Conservation (phyloP, 148 eudicot species). For the Amaranthus palmeri region DNA sequence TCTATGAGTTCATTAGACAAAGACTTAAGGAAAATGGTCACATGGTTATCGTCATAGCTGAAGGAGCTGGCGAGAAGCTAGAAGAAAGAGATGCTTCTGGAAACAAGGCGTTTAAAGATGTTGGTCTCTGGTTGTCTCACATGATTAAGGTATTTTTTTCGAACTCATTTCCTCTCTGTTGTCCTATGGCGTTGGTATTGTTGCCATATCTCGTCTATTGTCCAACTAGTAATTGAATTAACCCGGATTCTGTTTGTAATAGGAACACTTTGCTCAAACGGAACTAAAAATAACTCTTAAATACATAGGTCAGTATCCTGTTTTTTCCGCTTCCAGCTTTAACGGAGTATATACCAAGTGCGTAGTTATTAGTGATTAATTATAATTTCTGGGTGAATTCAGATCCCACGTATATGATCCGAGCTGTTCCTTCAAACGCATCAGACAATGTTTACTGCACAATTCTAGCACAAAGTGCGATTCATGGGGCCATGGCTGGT, state of each 20-base stretch:
- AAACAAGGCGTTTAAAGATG: constrained; percentile 67
- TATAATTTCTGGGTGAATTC: constrained; percentile 12
- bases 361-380: neutral
- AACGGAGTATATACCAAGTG: neutral
- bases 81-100: constrained; percentile 72
- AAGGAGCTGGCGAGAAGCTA: constrained; percentile 79
- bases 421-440: constrained; percentile 84
- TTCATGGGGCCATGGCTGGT: constrained; percentile 96
- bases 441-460: constrained; percentile 88
- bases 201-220: no score
- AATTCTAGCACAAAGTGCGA: constrained; percentile 84
- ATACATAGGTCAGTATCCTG: constrained; percentile 58
- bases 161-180: neutral
- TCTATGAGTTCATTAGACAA: constrained; percentile 61
- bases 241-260: constrained; percentile 16
- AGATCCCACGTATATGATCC: constrained; percentile 96
- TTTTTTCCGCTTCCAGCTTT: neutral
- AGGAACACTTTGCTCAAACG: constrained; percentile 61
- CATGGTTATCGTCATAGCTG: constrained; percentile 91
- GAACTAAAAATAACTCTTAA: constrained; percentile 71
- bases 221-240: neutral
- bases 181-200: no score
- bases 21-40: constrained; percentile 76
- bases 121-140: constrained; percentile 82
- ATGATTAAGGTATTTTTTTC: constrained; percentile 53